Evolutionary conservation across 176 grass and related monocot species (phyloP).

Genomic region (Olyra latifolia): DNA sequence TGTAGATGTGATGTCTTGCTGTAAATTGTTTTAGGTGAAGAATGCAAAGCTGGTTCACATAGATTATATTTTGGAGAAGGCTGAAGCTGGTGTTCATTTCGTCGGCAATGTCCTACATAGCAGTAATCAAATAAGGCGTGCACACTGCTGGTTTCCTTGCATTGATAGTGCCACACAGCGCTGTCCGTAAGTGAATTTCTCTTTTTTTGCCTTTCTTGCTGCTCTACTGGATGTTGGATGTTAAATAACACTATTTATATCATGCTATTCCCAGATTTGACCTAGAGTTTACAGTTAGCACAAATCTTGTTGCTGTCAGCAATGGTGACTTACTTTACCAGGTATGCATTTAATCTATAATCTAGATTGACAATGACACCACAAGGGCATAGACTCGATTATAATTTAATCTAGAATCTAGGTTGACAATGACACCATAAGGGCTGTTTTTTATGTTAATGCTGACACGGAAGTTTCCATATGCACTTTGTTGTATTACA

Average conservation of each 20-base stretch:
- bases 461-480: not conserved
- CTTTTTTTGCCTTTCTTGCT: conserved; percentile 15
- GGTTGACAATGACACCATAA: not conserved
- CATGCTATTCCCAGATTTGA: conserved; percentile 75
- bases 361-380: conserved; percentile 4
- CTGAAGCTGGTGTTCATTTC: conserved; percentile 93
- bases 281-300: conserved; percentile 86
- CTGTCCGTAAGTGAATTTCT: conserved; percentile 72
- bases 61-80: conserved; percentile 86
- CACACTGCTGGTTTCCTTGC: conserved; percentile 97
- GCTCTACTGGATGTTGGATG: conserved; percentile 32
- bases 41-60: conserved; percentile 81
- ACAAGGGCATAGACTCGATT: not conserved
- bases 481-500: not conserved
- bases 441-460: not conserved
- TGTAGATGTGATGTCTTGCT: conserved; percentile 13
- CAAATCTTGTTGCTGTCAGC: conserved; percentile 83
- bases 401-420: conserved; percentile 18
- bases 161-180: conserved; percentile 64
- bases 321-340: conserved; percentile 93
- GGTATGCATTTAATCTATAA: conserved; percentile 46
- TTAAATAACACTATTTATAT: conserved; percentile 16
- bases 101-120: conserved; percentile 60
- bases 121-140: conserved; percentile 73
- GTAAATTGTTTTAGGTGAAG: conserved; percentile 51